phyloP scores from a whole-genome alignment of 176 grass and related monocot genomes.

The Urochloa ruziziensis region DNA sequence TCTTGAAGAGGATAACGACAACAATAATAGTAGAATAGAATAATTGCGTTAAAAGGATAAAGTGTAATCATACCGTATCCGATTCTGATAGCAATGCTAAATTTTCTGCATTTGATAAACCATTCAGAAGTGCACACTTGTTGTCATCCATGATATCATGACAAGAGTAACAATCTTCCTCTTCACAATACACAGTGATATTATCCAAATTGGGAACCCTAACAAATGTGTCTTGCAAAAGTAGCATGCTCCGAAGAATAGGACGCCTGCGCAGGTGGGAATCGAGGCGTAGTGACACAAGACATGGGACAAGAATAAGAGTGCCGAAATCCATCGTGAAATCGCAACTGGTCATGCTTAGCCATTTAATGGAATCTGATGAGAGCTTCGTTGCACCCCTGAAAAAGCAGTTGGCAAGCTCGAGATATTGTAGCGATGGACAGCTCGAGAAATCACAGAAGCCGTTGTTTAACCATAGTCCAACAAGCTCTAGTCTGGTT shows the following conservation, averaged over 20 bases:
- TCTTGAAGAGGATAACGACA: not conserved
- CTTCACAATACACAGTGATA: not conserved
- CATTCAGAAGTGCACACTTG: not conserved
- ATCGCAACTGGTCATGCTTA: not conserved
- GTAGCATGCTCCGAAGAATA: constrained; percentile 7
- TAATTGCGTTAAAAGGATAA: not conserved
- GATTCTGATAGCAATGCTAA: constrained; percentile 16
- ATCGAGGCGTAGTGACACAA: not conserved
- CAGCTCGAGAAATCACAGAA: not conserved
- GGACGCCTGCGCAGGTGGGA: not conserved
- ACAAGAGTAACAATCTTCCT: not conserved
- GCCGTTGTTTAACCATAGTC: not conserved
- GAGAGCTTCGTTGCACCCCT: not conserved
- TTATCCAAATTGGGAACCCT: not conserved
- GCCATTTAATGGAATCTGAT: not conserved
- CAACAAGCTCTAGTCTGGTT: not conserved
- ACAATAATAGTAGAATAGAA: too few species aligned
- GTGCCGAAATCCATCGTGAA: not conserved
- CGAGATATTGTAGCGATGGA: not conserved
- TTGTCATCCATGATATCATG: not conserved
- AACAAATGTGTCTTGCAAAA: not conserved
- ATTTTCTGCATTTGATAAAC: constrained; percentile 16
- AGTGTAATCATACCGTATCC: not conserved
- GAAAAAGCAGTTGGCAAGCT: not conserved
- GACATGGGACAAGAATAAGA: not conserved